Conservation (phyloP, 2,329 filamentous ascomycete species). For the Truncatella angustata region DNA sequence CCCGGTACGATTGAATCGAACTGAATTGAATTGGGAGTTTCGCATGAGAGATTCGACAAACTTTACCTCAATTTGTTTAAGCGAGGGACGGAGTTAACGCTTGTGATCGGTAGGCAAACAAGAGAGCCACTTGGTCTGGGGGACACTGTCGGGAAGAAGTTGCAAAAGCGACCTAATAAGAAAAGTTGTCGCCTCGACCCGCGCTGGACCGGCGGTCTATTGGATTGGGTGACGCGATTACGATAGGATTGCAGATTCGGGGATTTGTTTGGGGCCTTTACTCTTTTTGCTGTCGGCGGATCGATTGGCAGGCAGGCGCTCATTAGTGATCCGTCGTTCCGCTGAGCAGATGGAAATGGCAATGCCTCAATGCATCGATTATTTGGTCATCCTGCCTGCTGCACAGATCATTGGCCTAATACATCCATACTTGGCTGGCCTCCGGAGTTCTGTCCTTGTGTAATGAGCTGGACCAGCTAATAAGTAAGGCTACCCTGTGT, state of each 20-base stretch:
- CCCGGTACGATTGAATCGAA: no score
- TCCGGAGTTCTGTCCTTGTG: no score
- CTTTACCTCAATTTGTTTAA: constrained; percentile 2
- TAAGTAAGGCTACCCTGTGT: no score
- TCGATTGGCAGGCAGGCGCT: not conserved
- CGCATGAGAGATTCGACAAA: not conserved
- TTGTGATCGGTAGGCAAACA: constrained; percentile 5
- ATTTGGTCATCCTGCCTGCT: not conserved
- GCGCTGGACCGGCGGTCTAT: not conserved
- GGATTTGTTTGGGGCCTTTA: not conserved
- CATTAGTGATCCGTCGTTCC: not conserved
- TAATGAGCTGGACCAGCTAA: no score
- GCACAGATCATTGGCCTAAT: no score
- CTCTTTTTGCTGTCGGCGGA: no score
- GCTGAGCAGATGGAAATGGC: no score
- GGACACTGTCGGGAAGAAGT: no score
- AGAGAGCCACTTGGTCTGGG: not conserved
- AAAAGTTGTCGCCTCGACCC: not conserved
- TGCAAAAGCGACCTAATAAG: no score
- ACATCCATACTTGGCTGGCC: no score
- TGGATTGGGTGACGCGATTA: not conserved
- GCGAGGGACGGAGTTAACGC: not conserved
- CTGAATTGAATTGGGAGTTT: no score
- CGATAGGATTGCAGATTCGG: not conserved
- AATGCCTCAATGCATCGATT: no score